Base-by-base conservation (phyloP, 192 early-diverging fungal genomes). In the Dissophora ornata region DNA sequence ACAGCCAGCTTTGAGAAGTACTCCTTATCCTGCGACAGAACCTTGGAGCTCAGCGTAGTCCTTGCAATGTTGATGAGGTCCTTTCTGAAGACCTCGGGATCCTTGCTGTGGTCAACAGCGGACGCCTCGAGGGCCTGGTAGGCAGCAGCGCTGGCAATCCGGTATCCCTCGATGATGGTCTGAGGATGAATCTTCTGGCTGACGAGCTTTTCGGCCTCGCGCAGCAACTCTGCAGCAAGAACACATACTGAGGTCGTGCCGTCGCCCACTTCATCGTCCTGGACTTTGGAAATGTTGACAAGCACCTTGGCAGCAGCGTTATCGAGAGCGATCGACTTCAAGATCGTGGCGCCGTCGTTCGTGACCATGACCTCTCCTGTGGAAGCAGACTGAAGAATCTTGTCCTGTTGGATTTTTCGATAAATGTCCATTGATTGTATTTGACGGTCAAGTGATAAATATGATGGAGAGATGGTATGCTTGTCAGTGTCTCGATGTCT, bases 171-270 rank as follows among this genome's bases (percentile, higher is more conserved):
- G 82, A 93, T 95, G 69, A 98, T 96, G 9, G 95, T 98, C 82
- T 97, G 96, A 48, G 98, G 98, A 80, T 98, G 96, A 69, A 98
- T 96, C 71, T 94, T 94, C 79, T 94, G 92, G 69, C 92, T 90
- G 67, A 99, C 88, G 25, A 99, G 84, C 75, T 88, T 85, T 79
- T 99, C 96, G 16, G 93, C 96, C 85, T 97, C 94, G 34, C 96
- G 85, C 64, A 99, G 87, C 52, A 98, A 83, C 83, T 99, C 97
- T 7, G 96, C 93, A 3, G 96, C 97, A 52, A 99, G 86, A 30
- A 99, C 95, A 80, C 96, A 97, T 16, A 99, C 97, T 1, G 96
- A 97, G 29, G 97, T 99, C n/a, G 97, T 99, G 48, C 97, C 97
- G 83, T 99, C 97, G 38, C 97, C 97, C 24, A 99, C 96, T 83